These are phyloP conservation scores for Neurospora sp. DNA, from an alignment of 495 filamentous ascomycete genomes.

Conservation along the genomic window DNA sequence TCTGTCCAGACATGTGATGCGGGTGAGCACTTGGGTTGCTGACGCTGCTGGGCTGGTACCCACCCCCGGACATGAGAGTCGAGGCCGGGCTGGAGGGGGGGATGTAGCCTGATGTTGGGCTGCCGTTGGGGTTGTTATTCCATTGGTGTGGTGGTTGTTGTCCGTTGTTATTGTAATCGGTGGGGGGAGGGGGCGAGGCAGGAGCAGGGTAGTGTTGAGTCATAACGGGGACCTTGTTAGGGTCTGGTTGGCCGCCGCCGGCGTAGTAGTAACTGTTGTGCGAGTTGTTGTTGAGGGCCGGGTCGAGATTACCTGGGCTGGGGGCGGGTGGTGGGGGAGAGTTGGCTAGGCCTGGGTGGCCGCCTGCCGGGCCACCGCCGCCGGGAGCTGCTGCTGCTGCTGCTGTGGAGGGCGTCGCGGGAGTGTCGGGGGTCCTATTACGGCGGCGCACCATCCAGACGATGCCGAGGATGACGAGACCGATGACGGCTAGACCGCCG, in stretches of 20 bases:
- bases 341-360: background rate
- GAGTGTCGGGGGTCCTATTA: background rate
- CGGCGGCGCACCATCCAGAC: conserved; percentile 25
- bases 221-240: background rate
- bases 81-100: background rate
- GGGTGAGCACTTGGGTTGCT: background rate
- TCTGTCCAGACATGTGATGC: background rate
- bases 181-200: background rate
- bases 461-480: conserved; percentile 27
- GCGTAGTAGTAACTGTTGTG: background rate
- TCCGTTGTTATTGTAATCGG: background rate
- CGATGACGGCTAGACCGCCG: conserved; percentile 35
- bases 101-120: background rate
- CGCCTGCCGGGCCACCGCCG: background rate
- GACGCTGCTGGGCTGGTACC: background rate
- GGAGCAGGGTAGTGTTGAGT: background rate
- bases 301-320: background rate
- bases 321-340: background rate
- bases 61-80: background rate
- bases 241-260: background rate
- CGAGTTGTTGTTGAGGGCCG: background rate
- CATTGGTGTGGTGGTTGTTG: background rate
- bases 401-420: background rate
- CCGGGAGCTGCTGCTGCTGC: background rate
- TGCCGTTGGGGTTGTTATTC: background rate